Conservation (phyloP, 1,139 yeast genomes). For the Hemisphaericaspora xylanilytica region DNA sequence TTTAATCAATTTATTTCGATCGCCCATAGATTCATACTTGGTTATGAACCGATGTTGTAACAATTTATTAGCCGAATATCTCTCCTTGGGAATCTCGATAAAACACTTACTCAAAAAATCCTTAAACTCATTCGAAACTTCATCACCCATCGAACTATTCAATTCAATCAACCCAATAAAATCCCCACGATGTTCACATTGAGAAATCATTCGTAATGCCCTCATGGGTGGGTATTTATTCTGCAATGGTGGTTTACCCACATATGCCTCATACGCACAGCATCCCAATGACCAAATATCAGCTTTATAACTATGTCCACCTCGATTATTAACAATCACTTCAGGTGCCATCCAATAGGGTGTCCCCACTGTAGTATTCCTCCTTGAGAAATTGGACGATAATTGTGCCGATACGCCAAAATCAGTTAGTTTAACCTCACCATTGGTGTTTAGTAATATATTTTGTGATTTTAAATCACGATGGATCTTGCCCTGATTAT, state of each 20-base stretch:
- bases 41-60: slow-evolving; percentile 59
- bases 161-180: slow-evolving; percentile 33
- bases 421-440: slow-evolving; percentile 90
- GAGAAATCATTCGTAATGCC: slow-evolving; percentile 55
- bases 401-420: slow-evolving; percentile 93
- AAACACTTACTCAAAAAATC: slow-evolving; percentile 69
- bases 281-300: slow-evolving; percentile 97
- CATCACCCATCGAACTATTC: slow-evolving; percentile 14
- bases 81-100: slow-evolving; percentile 53
- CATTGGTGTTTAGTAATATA: slow-evolving; percentile 60
- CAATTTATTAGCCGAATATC: slow-evolving; percentile 61
- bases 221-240: slow-evolving; percentile 73
- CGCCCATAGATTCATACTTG: slow-evolving; percentile 14
- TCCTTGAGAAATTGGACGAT: slow-evolving; percentile 68
- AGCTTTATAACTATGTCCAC: slow-evolving; percentile 82
- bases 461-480: slow-evolving; percentile 88
- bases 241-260: slow-evolving; percentile 80
- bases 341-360: slow-evolving; percentile 99
- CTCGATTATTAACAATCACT: slow-evolving; percentile 71
- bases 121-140: slow-evolving; percentile 29
- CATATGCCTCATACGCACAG: slow-evolving; percentile 79
- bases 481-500: slow-evolving; percentile 77
- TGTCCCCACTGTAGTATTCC: slow-evolving; percentile 95
- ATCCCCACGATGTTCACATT: slow-evolving; percentile 32
- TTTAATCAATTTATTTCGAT: slow-evolving; percentile 25